phyloP scores from a whole-genome alignment of 805 yeast genomes.

The Zygosaccharomyces rouxii region DNA sequence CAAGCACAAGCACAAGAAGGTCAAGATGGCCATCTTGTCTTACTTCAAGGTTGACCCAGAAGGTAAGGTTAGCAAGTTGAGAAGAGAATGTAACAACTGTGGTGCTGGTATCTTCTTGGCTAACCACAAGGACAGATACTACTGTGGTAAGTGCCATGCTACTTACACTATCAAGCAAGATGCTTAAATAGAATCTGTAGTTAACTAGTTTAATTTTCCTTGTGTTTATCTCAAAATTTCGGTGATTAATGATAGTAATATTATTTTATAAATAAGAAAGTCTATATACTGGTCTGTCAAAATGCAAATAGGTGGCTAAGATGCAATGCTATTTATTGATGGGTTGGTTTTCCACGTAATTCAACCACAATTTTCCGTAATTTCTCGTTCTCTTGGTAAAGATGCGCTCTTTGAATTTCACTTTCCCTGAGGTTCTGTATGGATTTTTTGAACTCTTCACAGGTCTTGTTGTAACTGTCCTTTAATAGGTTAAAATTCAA shows the following conservation, averaged over 20 bases:
- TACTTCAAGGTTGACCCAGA: conserved; percentile 99
- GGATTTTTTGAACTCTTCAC: conserved; percentile 33
- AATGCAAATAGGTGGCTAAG: not conserved
- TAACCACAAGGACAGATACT: conserved; percentile 96
- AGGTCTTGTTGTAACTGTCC: conserved; percentile 33
- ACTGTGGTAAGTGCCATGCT: conserved; percentile 99
- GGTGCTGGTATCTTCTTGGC: conserved; percentile 99
- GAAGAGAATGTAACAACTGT: conserved; percentile 97
- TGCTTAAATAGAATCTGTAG: conserved; percentile 18
- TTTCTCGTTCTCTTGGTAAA: conserved; percentile 37
- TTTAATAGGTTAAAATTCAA: conserved; percentile 33
- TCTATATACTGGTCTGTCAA: not conserved
- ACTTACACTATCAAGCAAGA: conserved; percentile 60
- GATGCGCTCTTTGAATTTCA: conserved; percentile 36
- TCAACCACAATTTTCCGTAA: conserved; percentile 14
- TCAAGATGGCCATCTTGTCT: conserved; percentile 97
- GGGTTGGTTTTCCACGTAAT: conserved; percentile 1
- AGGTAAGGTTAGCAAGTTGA: conserved; percentile 96
- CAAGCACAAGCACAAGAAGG: conserved; percentile 99
- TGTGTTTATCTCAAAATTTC: not conserved
- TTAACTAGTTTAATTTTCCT: not conserved
- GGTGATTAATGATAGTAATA: not conserved
- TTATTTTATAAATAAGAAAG: not conserved
- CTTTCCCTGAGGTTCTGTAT: conserved; percentile 35
- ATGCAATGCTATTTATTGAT: conserved; percentile 2